These are phyloP conservation scores for Naematelia aurantialba DNA, from an alignment of 768 basidiomycete genomes.

Conservation along the genomic window DNA sequence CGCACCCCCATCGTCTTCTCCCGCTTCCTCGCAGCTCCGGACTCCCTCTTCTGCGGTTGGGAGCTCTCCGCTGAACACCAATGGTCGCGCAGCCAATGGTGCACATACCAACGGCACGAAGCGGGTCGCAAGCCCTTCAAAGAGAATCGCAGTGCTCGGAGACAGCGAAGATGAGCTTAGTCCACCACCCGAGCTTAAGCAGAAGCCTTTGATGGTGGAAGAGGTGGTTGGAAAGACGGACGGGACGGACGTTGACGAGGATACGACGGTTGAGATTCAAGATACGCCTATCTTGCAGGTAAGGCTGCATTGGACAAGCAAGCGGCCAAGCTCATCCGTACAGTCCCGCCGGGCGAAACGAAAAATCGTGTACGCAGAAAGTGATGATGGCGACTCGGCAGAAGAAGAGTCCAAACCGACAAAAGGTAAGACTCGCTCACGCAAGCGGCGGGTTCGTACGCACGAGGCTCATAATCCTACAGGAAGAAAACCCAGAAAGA, in stretches of 20 bases:
- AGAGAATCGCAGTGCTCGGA: constrained; percentile 11
- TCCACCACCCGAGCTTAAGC: constrained; percentile 21
- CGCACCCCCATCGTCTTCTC: constrained; percentile 16
- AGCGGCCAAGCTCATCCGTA: constrained; percentile 3
- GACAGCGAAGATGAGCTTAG: constrained; percentile 30
- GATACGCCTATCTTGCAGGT: constrained; percentile 35
- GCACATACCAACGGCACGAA: background rate
- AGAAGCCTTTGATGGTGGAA: constrained; percentile 7
- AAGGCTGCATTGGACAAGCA: constrained; percentile 8
- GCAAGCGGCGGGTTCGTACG: background rate
- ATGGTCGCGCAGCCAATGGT: constrained; percentile 7
- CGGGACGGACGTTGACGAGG: constrained; percentile 18
- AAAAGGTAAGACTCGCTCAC: background rate
- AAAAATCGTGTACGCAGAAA: constrained; percentile 42
- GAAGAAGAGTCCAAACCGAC: constrained; percentile 9
- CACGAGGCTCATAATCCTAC: background rate
- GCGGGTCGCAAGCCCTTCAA: constrained; percentile 24
- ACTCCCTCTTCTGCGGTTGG: constrained; percentile 29
- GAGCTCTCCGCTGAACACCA: constrained; percentile 25
- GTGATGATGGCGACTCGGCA: constrained; percentile 22
- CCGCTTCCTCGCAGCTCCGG: constrained; percentile 17
- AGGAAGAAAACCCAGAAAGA: constrained; percentile 35
- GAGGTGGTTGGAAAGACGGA: background rate
- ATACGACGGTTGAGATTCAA: constrained; percentile 28
- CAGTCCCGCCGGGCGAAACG: constrained; percentile 34